Evolutionary conservation across 257 asterid species (phyloP).

Genomic region (Fraxinus cuspidata): DNA sequence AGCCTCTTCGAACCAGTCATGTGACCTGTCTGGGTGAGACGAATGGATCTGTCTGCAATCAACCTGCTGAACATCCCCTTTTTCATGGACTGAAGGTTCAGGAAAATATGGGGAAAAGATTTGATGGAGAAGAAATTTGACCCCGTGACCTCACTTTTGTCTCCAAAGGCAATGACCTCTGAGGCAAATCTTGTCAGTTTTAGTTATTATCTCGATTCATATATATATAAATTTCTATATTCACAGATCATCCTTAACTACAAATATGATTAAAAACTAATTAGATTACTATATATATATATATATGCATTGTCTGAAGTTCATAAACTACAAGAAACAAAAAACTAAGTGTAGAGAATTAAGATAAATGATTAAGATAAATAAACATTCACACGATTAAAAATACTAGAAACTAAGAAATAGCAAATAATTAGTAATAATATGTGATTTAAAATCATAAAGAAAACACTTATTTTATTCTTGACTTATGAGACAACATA

Average conservation of each 20-base stretch:
- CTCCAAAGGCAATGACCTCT: neutral
- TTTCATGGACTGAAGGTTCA: neutral
- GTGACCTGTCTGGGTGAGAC: neutral
- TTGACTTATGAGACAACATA: neutral
- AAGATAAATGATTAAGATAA: neutral
- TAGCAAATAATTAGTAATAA: neutral
- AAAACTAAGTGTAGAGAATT: neutral
- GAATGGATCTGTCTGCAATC: neutral
- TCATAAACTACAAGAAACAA: neutral
- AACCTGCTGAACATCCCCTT: neutral
- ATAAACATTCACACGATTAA: neutral
- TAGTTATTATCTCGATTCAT: neutral
- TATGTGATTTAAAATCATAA: neutral
- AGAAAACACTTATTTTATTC: neutral
- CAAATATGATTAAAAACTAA: no score
- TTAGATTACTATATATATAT: no score
- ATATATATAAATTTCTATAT: no score
- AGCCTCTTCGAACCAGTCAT: neutral
- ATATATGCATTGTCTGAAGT: neutral
- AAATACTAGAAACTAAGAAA: neutral
- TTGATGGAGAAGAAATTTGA: constrained; percentile 2
- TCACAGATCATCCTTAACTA: no score
- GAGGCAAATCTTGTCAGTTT: neutral
- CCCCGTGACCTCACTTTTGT: neutral
- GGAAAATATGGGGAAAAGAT: neutral